Base-by-base conservation (phyloP, 306 rosid species). In the Citrullus colocynthis region DNA sequence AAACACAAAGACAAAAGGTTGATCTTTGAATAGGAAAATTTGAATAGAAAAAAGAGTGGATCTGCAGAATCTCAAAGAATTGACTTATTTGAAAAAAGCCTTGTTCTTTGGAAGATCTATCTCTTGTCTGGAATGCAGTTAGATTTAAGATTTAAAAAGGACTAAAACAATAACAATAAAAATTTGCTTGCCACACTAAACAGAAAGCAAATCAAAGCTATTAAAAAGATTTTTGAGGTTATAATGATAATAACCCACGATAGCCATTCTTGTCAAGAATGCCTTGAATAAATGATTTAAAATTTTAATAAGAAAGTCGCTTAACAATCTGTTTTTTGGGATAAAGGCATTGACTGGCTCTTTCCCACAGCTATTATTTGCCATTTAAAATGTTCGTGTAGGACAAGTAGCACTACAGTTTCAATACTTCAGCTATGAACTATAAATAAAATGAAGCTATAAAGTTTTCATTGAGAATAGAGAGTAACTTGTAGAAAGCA, bases 401-500 rank as follows among this genome's bases (percentile, higher is more conserved):
- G 52, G 52, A 66, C 73, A 18, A 41, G 51, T 24, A 70, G 56
- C n/a, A 44, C 13, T 71, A 17, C 45, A 30, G 28, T 52, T 15
- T 51, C 77, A 73, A 15, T 24, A 10, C 15, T 51, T 28, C 61
- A 54, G 28, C 28, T 51, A 71, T 44, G 48, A 71, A 24, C 21
- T 45, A 51, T 51, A 49, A 30, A 49, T 21, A 72, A 73, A 30
- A 73, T 15, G 5, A 83, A 44, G 45, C 80, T 18, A 10, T 32
- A 48, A 74, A 81, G 14, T 57, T 76, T 42, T 42, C 2, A 56
- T 36, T 75, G 36, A 49, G 69, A 34, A 30, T 39, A 18, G 55
- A 64, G 30, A 65, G 41, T 58, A 13, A 72, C 13, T 51, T 48
- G 41, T 44, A 80, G 67, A 71, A 10, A 4, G 61, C 85, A 94